A percentile compares a stretch with the other conserved stretches of the same genome.
phyloP scores from a whole-genome alignment of 176 grass and related monocot species.

The Tillandsia fasciculata region DNA sequence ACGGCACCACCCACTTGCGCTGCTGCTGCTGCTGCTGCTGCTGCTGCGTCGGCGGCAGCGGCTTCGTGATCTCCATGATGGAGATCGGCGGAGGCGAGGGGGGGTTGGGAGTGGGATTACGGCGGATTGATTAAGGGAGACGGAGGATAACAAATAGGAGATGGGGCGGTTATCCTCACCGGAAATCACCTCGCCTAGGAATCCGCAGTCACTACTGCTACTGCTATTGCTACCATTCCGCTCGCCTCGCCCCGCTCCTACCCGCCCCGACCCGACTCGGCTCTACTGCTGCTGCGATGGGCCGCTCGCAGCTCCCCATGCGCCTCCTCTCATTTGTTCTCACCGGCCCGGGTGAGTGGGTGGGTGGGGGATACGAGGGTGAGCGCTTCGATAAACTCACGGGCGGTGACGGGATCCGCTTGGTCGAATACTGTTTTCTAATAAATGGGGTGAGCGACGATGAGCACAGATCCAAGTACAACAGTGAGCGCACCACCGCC shows the following conservation, averaged over 20 bases:
- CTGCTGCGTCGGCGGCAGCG: conserved; percentile 25
- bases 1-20: conserved; percentile 67
- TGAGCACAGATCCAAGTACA: no score
- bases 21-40: conserved; percentile 29
- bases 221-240: not conserved
- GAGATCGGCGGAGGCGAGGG: not conserved
- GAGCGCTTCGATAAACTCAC: not conserved
- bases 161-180: not conserved
- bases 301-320: not conserved
- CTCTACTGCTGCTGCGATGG: no score
- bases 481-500: no score
- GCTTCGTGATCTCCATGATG: conserved; percentile 45
- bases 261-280: not conserved
- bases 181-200: not conserved
- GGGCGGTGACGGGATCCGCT: not conserved
- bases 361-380: not conserved
- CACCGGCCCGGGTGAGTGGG: not conserved
- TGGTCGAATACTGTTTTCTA: not conserved
- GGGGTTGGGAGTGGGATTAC: no score
- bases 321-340: not conserved
- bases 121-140: no score
- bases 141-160: no score
- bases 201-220: not conserved
- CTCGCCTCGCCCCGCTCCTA: not conserved
- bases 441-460: no score